Evolutionary conservation across 1,139 yeast species (phyloP).

Genomic region (Blastobotrys raffinosifermentans): DNA sequence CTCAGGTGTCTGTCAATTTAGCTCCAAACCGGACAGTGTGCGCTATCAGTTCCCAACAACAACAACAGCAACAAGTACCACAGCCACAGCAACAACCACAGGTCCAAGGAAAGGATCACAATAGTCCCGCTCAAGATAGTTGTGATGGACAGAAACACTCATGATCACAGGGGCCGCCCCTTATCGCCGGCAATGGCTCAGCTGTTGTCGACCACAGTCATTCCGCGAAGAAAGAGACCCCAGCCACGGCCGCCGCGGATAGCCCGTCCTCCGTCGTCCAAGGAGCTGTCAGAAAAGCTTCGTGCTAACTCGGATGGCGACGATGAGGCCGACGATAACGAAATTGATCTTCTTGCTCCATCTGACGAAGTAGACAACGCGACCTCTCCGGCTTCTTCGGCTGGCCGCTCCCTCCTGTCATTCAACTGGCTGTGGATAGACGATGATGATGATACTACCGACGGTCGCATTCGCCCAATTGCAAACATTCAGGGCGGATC

Average conservation of each 20-base stretch:
- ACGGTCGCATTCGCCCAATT: constrained; percentile 1
- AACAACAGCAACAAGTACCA: constrained; percentile 7
- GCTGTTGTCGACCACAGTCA: constrained; percentile 21
- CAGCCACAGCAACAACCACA: too few species aligned
- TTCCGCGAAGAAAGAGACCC: constrained; percentile 15
- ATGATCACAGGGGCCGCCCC: constrained; percentile 21
- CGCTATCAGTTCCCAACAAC: too few species aligned
- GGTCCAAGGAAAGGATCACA: too few species aligned
- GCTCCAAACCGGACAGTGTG: too few species aligned
- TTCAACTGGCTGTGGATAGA: constrained; percentile 9
- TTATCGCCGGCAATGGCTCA: constrained; percentile 23
- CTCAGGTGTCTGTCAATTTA: too few species aligned
- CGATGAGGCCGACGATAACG: constrained; percentile 8
- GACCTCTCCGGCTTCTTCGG: not conserved
- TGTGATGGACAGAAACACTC: too few species aligned
- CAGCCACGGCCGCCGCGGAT: not conserved
- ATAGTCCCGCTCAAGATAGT: too few species aligned
- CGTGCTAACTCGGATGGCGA: constrained; percentile 7
- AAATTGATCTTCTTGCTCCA: constrained; percentile 2
- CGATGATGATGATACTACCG: constrained; percentile 1
- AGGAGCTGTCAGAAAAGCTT: constrained; percentile 6
- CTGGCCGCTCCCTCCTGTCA: not conserved
- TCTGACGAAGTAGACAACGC: not conserved
- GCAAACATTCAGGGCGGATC: constrained; percentile 1
- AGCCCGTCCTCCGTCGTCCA: constrained; percentile 1